Evolutionary conservation across 306 rosid species (phyloP).

Genomic region (Cucumis sativus): DNA sequence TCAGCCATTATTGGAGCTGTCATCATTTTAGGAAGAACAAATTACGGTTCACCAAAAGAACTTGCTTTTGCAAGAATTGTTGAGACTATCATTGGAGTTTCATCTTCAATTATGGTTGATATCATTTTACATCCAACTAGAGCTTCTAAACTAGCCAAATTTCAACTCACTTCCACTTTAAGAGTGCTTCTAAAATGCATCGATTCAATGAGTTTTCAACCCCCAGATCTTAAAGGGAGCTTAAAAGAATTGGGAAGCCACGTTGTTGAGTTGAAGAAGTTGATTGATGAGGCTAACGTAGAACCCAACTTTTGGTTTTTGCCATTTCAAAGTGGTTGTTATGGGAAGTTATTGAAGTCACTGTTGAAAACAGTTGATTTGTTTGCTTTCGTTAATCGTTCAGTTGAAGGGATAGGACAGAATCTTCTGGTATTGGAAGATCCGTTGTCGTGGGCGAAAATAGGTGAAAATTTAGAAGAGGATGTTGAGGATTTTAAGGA

Average conservation of each 20-base stretch:
- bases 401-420: slow-evolving; percentile 18
- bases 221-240: slow-evolving; percentile 12
- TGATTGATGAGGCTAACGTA: slow-evolving; percentile 42
- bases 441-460: slow-evolving; percentile 9
- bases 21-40: slow-evolving; percentile 41
- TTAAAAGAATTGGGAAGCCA: slow-evolving; percentile 18
- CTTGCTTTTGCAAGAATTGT: slow-evolving; percentile 48
- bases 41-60: slow-evolving; percentile 47
- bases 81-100: slow-evolving; percentile 57
- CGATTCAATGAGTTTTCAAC: slow-evolving; percentile 18
- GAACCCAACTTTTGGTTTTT: slow-evolving; percentile 69
- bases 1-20: slow-evolving; percentile 60
- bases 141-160: slow-evolving; percentile 37
- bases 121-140: slow-evolving; percentile 43
- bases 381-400: slow-evolving; percentile 21
- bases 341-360: slow-evolving; percentile 33
- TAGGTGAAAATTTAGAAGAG: slow-evolving; percentile 14
- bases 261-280: slow-evolving; percentile 23
- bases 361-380: slow-evolving; percentile 30
- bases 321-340: slow-evolving; percentile 37
- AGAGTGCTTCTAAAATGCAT: slow-evolving; percentile 24
- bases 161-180: slow-evolving; percentile 30
- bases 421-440: background rate
- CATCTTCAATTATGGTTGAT: slow-evolving; percentile 39
- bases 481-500: slow-evolving; percentile 35